Conservation (phyloP, 176 grass and related monocot species). For the Thalia dealbata region DNA sequence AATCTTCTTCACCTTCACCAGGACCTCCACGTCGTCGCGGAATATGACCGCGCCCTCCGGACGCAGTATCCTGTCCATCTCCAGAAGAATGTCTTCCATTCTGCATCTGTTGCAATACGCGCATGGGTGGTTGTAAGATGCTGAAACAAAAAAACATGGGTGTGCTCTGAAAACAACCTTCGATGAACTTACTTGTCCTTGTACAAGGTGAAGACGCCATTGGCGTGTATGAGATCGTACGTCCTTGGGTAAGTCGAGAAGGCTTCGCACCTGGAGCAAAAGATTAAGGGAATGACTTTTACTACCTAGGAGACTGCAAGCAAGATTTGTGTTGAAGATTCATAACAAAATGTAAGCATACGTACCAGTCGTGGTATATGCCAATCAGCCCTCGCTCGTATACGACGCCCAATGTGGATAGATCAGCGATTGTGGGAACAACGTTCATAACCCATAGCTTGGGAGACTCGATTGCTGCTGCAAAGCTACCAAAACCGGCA, state of each 20-base stretch:
- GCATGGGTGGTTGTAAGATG: background rate
- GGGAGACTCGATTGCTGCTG: constrained; percentile 52
- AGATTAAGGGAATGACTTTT: background rate
- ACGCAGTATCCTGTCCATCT: constrained; percentile 76
- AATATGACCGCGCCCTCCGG: constrained; percentile 79
- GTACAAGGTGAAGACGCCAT: constrained; percentile 71
- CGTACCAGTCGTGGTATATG: constrained; percentile 93
- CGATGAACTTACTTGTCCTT: constrained; percentile 41
- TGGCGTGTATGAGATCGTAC: constrained; percentile 78
- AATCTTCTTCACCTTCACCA: constrained; percentile 48
- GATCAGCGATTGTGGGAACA: constrained; percentile 53
- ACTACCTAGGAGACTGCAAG: background rate
- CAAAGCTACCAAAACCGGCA: constrained; percentile 82
- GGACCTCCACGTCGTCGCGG: constrained; percentile 52
- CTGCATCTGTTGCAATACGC: constrained; percentile 38
- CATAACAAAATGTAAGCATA: background rate
- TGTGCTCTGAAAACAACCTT: background rate
- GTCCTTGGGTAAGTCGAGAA: constrained; percentile 96
- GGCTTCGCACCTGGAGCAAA: constrained; percentile 68
- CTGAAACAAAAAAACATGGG: background rate
- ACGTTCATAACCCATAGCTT: constrained; percentile 94
- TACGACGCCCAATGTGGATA: constrained; percentile 52
- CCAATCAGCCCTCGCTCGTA: constrained; percentile 79
- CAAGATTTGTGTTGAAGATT: too few relatives aligned
- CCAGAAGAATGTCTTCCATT: constrained; percentile 87